Evolutionary conservation across 2,329 filamentous ascomycete genomes (phyloP).

Genomic region (Beauveria pseudobassiana): DNA sequence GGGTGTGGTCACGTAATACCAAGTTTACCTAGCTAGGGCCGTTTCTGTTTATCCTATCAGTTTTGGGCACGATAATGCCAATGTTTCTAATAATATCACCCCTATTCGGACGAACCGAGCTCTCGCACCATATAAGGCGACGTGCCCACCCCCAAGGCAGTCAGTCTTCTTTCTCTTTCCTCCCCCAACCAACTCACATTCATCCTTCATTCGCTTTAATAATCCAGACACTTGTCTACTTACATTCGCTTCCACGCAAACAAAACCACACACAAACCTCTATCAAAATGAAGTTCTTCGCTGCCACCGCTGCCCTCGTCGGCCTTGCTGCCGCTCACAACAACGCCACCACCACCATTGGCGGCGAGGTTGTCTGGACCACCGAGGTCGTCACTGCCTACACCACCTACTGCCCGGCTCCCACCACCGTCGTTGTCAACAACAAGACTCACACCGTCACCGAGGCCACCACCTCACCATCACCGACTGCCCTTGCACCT

Average conservation of each 20-base stretch:
- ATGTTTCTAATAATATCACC: constrained; percentile 8
- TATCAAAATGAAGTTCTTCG: constrained; percentile 58
- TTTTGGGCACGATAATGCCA: background rate
- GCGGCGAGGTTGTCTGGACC: constrained; percentile 33
- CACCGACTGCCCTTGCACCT: constrained; percentile 66
- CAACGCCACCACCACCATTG: constrained; percentile 23
- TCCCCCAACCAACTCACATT: constrained; percentile 8
- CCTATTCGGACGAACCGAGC: constrained; percentile 1
- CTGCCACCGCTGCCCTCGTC: constrained; percentile 41
- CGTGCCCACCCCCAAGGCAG: background rate
- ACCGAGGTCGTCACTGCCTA: constrained; percentile 59
- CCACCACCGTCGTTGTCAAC: constrained; percentile 57
- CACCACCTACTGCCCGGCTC: constrained; percentile 65
- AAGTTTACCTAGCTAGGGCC: background rate
- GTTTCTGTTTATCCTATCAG: background rate
- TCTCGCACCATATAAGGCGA: constrained; percentile 5
- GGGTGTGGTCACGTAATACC: constrained; percentile 1
- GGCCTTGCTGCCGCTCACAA: constrained; percentile 35
- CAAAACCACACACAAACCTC: constrained; percentile 19
- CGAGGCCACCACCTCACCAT: constrained; percentile 59
- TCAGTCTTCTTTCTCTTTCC: background rate
- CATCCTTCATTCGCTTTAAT: constrained; percentile 3
- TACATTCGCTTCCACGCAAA: constrained; percentile 9
- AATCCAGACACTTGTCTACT: constrained; percentile 3
- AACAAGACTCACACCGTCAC: constrained; percentile 63